Conservation (phyloP, 768 basidiomycete genomes). For the Termitomyces sp. region DNA sequence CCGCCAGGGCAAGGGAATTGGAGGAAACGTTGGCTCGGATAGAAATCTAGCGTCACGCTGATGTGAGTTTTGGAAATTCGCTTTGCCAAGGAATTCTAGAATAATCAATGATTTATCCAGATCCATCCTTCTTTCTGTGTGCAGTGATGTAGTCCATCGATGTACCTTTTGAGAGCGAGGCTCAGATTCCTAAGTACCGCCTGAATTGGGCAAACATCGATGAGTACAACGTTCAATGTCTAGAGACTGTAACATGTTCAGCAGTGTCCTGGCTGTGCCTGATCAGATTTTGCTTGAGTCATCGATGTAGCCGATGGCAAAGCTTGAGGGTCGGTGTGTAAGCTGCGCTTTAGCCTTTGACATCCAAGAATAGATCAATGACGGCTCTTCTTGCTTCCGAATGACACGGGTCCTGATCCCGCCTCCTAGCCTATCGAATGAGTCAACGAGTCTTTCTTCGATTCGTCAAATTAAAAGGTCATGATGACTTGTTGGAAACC, state of each 20-base stretch:
- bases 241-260: background rate
- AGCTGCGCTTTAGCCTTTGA: background rate
- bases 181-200: background rate
- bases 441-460: background rate
- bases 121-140: background rate
- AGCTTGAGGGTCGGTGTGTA: too few relatives aligned
- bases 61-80: background rate
- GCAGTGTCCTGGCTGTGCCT: background rate
- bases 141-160: background rate
- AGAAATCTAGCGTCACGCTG: slow-evolving; percentile 22
- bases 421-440: background rate
- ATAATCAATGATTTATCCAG: background rate
- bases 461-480: background rate
- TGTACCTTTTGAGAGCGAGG: background rate
- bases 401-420: background rate
- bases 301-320: background rate
- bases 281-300: slow-evolving; percentile 9
- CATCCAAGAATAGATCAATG: background rate
- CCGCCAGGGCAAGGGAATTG: slow-evolving; percentile 44
- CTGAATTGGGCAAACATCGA: background rate
- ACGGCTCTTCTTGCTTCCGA: background rate
- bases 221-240: background rate
- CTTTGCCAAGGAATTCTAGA: background rate
- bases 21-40: slow-evolving; percentile 52
- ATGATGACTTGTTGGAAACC: background rate